Evolutionary conservation across 2,329 filamentous ascomycete genomes (phyloP).

Genomic region (Aspergillus aculeatinus): DNA sequence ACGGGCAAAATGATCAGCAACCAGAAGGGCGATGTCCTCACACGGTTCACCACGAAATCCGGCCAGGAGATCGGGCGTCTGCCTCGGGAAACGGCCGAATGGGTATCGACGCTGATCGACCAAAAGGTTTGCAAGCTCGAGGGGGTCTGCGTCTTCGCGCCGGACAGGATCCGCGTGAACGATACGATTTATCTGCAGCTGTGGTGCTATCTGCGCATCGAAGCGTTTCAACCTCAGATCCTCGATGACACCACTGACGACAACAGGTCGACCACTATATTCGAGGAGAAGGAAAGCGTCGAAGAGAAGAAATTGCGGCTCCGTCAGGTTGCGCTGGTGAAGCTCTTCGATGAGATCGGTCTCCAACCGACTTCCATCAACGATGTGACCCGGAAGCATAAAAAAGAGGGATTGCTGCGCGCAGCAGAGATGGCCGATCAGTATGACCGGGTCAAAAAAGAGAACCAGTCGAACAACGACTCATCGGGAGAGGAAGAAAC

Average conservation of each 20-base stretch:
- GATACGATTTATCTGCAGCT: constrained; percentile 94
- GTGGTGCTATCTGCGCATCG: constrained; percentile 69
- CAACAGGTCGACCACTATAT: constrained; percentile 71
- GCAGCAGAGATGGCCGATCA: constrained; percentile 88
- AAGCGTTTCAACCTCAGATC: constrained; percentile 67
- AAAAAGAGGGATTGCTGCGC: constrained; percentile 77
- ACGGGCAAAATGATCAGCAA: constrained; percentile 49
- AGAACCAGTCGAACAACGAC: constrained; percentile 40
- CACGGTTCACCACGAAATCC: constrained; percentile 77
- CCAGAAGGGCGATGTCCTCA: constrained; percentile 78
- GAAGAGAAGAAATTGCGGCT: constrained; percentile 83
- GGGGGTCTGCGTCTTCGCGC: constrained; percentile 83
- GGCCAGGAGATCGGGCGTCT: constrained; percentile 85
- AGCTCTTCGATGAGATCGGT: constrained; percentile 84
- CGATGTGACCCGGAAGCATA: constrained; percentile 70
- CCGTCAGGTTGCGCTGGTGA: constrained; percentile 83
- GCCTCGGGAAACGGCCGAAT: constrained; percentile 80
- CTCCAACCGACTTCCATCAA: constrained; percentile 74
- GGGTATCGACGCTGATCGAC: constrained; percentile 90
- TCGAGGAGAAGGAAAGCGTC: constrained; percentile 78
- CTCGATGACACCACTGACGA: constrained; percentile 56
- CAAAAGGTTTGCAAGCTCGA: constrained; percentile 86
- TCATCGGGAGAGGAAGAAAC: constrained; percentile 74
- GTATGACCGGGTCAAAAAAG: constrained; percentile 60
- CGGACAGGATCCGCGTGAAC: constrained; percentile 80